A percentile compares a stretch with the other conserved stretches of the same genome.
Conservation (phyloP, 1,139 yeast species). For the Magnusiomyces magnusii region DNA sequence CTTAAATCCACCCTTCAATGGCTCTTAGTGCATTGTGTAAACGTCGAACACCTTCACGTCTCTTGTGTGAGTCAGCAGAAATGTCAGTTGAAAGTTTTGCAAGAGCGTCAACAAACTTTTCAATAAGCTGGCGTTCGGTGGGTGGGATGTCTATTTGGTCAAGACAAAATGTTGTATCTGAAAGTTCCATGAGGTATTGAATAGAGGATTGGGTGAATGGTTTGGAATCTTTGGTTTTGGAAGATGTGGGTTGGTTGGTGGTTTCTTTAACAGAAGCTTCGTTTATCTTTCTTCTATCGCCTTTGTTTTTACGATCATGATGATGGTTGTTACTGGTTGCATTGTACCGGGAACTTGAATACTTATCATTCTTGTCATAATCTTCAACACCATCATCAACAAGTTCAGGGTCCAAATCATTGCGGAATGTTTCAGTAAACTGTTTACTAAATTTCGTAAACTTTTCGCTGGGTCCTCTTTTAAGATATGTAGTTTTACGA, state of each 20-base stretch:
- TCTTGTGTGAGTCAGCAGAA: constrained; percentile 72
- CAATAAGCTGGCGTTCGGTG: constrained; percentile 71
- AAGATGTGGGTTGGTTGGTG: constrained; percentile 1
- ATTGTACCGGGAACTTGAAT: too few species aligned
- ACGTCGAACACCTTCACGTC: constrained; percentile 72
- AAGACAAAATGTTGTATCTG: constrained; percentile 43
- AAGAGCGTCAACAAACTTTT: constrained; percentile 76
- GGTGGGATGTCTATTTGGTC: constrained; percentile 64
- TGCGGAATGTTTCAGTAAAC: neutral
- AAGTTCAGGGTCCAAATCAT: neutral
- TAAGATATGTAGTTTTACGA: neutral
- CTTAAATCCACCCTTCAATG: constrained; percentile 61
- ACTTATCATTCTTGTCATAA: too few species aligned
- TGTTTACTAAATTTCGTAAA: neutral
- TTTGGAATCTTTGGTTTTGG: neutral
- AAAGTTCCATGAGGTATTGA: constrained; percentile 24
- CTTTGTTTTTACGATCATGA: too few species aligned
- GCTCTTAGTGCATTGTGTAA: constrained; percentile 75
- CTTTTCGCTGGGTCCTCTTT: neutral
- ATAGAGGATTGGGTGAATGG: constrained; percentile 27
- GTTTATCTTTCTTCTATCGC: too few species aligned
- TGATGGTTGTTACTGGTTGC: too few species aligned
- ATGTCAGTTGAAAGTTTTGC: constrained; percentile 83
- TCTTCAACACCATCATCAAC: too few species aligned
- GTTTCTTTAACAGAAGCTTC: neutral